Base-by-base conservation (phyloP, 352 stramenopile genomes). In the Phytopythium mirpurense region DNA sequence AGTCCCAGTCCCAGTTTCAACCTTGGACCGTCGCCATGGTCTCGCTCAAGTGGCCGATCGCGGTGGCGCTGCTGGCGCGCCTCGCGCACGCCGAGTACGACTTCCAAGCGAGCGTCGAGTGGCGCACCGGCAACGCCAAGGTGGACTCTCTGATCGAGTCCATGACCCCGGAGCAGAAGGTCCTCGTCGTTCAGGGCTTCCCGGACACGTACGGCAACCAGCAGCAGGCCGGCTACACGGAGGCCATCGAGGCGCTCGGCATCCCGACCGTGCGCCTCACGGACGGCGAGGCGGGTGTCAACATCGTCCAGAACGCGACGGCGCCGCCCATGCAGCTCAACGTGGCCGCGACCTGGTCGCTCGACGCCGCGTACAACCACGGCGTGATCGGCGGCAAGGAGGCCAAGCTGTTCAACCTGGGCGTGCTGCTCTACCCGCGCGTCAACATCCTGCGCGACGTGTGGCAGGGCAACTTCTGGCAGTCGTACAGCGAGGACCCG, bases 401-500 rank as follows among this genome's bases (percentile, higher is more conserved):
- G 40, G 46, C 53, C 19, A 69, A 69, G 53, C 62, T 66, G 11
- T 63, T 69, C 54, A 66, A 66, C 62, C 56, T 69, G 36, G 53
- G 43, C 27, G 58, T 69, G 44, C 46, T 57, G 15, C 44, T 69
- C 2, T 69, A 57, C 3, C 62, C 62, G 9, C 62, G 62, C 4
- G 62, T 69, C 14, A 69, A 69, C 57, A 66, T 69, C 54, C 58
- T 69, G 37, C 62, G 62, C 26, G 62, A 69, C 32, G 34, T 57
- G 18, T 54, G 53, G 1, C 34, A 52, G 14, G 62, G 62, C 16
- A 66, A 69, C 53, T 69, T 60, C 49, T 69, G 62, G 62, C 62
- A 69, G 50, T 69, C 62, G 6, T 69, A 66, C 58, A 69, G 62
- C 12, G 62, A 69, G 45, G 62, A 69, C 46, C 62, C 62, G 38